Conservation (phyloP, 345 rosid species). For the Alliaria petiolata region DNA sequence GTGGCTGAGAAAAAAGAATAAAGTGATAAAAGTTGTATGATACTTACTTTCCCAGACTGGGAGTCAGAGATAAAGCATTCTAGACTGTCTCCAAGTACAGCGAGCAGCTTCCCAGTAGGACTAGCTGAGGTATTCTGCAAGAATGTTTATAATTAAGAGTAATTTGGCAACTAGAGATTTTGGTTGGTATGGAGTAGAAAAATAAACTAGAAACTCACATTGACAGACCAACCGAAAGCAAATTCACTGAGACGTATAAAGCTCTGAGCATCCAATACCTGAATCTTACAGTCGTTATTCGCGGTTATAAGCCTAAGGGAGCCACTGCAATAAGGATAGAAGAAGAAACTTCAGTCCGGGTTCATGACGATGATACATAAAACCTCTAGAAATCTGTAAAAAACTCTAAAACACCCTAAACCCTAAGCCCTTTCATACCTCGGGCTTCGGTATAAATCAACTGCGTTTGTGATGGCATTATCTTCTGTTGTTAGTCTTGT, state of each 20-base stretch:
- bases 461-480: constrained; percentile 79
- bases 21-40: neutral
- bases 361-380: neutral
- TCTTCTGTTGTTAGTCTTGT: constrained; percentile 57
- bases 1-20: neutral
- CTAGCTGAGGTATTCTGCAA: constrained; percentile 61
- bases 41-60: constrained; percentile 59
- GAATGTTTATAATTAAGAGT: neutral
- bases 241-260: constrained; percentile 44
- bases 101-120: constrained; percentile 65
- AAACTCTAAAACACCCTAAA: no score
- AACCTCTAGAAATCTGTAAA: no score
- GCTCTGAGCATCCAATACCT: constrained; percentile 54
- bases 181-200: neutral
- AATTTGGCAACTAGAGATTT: neutral
- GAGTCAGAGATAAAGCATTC: constrained; percentile 69
- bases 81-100: constrained; percentile 67
- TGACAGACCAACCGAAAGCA: constrained; percentile 70
- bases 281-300: constrained; percentile 64
- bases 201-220: constrained; percentile 45
- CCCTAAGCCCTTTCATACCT: constrained; percentile 45
- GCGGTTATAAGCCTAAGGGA: constrained; percentile 56
- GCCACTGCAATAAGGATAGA: constrained; percentile 44
- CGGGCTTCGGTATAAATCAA: constrained; percentile 49
- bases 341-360: constrained; percentile 4